phyloP scores from a whole-genome alignment of 129 eudicot species.

The Pseudognaphalium luteoalbum region DNA sequence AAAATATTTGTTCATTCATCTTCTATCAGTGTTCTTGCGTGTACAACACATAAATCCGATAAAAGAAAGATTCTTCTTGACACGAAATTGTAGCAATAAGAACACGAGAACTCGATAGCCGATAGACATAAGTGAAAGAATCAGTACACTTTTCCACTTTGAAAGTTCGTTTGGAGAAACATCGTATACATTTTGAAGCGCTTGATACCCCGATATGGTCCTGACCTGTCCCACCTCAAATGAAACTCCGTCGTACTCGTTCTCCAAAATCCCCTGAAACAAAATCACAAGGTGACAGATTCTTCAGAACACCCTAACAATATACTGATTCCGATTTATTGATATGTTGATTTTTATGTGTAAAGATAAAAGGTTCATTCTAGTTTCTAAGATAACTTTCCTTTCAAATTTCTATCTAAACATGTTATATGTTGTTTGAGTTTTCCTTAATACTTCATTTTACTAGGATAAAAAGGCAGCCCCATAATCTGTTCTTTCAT shows the following conservation, averaged over 20 bases:
- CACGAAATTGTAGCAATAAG: conserved; percentile 14
- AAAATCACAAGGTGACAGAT: neutral
- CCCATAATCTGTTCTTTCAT: no score
- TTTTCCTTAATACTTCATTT: neutral
- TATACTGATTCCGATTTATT: neutral
- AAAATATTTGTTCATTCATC: conserved; percentile 4
- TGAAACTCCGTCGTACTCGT: conserved; percentile 1
- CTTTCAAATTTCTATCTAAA: no score
- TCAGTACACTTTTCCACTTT: conserved; percentile 7
- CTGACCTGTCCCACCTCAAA: neutral
- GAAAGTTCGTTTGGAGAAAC: neutral
- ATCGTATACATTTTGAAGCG: conserved; percentile 15
- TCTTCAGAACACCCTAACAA: neutral
- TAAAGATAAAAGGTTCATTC: neutral
- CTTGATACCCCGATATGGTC: conserved; percentile 16
- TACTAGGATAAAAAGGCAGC: neutral
- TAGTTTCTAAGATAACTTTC: neutral
- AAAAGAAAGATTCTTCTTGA: neutral
- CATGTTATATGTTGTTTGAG: no score
- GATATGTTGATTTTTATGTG: no score
- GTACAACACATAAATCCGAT: neutral
- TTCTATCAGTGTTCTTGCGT: neutral
- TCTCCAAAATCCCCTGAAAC: conserved; percentile 8
- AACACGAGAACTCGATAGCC: conserved; percentile 13
- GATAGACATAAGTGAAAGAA: conserved; percentile 5